Evolutionary conservation across 805 yeast genomes (phyloP).

Genomic region (Cyberlindnera mrakii): DNA sequence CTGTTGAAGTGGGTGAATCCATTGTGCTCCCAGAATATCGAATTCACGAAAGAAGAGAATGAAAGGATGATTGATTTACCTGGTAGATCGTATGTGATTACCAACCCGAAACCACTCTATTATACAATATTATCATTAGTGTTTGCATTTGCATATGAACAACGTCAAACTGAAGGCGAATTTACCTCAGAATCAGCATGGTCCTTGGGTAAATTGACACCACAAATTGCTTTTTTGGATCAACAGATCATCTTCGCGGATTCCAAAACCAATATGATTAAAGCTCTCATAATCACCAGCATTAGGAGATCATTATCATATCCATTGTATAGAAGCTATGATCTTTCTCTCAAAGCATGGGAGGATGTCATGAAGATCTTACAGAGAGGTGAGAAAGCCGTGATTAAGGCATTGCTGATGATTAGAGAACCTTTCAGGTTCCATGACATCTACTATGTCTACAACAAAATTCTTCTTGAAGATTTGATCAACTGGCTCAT

Average conservation of each 20-base stretch:
- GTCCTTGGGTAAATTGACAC: constrained; percentile 83
- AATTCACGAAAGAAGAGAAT: constrained; percentile 55
- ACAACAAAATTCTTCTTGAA: constrained; percentile 68
- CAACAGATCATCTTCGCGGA: constrained; percentile 37
- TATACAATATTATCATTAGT: constrained; percentile 59
- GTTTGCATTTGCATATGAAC: constrained; percentile 71
- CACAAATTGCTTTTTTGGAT: constrained; percentile 74
- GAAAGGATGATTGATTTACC: constrained; percentile 69
- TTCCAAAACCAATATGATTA: constrained; percentile 29
- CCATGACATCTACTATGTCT: constrained; percentile 82
- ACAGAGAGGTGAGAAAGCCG: constrained; percentile 60
- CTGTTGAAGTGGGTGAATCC: constrained; percentile 51
- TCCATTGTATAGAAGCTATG: constrained; percentile 74
- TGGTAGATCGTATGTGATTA: constrained; percentile 49
- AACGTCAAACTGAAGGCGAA: constrained; percentile 64
- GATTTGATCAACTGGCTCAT: constrained; percentile 76
- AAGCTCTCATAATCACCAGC: constrained; percentile 52
- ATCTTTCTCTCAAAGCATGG: constrained; percentile 59
- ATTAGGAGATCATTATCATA: constrained; percentile 69
- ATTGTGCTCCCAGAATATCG: constrained; percentile 26
- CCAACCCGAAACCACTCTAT: constrained; percentile 50
- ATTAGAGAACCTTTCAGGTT: constrained; percentile 69
- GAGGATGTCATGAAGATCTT: constrained; percentile 62
- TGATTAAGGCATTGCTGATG: constrained; percentile 54
- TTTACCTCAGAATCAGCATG: constrained; percentile 85